Conservation (phyloP, 495 filamentous ascomycete species). For the Amorphotheca resinae region DNA sequence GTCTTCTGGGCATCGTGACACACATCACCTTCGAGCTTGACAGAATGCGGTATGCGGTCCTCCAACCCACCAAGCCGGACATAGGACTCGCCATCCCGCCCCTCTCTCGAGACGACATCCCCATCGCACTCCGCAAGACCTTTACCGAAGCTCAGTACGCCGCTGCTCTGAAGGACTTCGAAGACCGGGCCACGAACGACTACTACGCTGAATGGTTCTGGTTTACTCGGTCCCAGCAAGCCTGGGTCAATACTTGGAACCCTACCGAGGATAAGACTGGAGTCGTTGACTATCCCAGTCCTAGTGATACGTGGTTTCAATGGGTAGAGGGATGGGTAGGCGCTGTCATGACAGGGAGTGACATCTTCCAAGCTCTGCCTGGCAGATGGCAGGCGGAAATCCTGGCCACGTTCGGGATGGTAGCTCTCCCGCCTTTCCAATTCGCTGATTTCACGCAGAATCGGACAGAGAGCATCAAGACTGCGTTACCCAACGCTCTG, state of each 20-base stretch:
- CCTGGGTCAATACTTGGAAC: conserved; percentile 41
- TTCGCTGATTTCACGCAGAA: conserved; percentile 10
- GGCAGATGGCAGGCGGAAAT: conserved; percentile 33
- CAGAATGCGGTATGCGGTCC: conserved; percentile 36
- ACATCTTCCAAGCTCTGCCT: conserved; percentile 30
- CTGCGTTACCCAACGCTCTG: conserved; percentile 34
- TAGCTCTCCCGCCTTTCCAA: conserved; percentile 29
- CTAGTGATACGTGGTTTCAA: conserved; percentile 29
- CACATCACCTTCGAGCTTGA: conserved; percentile 41
- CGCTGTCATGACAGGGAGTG: conserved; percentile 24
- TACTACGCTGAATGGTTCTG: conserved; percentile 45
- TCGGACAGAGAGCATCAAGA: conserved; percentile 23
- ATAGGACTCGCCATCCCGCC: conserved; percentile 37
- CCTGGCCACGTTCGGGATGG: conserved; percentile 29
- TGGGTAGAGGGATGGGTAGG: conserved; percentile 36
- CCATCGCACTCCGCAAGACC: conserved; percentile 24
- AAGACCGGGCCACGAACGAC: conserved; percentile 26
- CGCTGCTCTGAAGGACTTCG: conserved; percentile 24
- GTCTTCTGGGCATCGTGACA: conserved; percentile 39
- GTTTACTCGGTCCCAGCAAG: conserved; percentile 35
- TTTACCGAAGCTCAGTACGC: conserved; percentile 22
- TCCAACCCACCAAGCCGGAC: conserved; percentile 31
- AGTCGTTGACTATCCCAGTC: conserved; percentile 29
- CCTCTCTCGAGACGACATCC: conserved; percentile 26
- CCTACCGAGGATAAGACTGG: conserved; percentile 23